Evolutionary conservation across 2,329 filamentous ascomycete species (phyloP).

Genomic region (Penicillium sclerotiorum): DNA sequence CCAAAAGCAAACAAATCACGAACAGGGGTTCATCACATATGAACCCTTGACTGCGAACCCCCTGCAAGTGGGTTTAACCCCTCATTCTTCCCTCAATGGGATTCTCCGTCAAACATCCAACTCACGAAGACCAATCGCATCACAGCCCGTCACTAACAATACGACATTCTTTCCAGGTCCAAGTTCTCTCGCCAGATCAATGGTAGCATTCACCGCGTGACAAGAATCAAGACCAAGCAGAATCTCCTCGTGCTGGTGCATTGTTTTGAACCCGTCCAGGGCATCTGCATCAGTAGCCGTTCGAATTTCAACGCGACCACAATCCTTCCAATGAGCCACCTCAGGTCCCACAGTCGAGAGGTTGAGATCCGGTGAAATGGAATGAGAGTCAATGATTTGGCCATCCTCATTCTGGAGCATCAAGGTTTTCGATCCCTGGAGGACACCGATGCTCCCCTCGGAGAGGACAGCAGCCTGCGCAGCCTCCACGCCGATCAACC

Average conservation of each 20-base stretch:
- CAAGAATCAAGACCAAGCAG: slow-evolving; percentile 27
- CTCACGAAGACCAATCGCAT: slow-evolving; percentile 16
- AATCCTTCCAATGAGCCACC: slow-evolving; percentile 27
- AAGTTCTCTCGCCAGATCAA: slow-evolving; percentile 20
- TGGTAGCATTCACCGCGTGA: slow-evolving; percentile 23
- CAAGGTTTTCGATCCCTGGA: slow-evolving; percentile 27
- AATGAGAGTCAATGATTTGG: slow-evolving; percentile 26
- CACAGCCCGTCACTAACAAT: slow-evolving; percentile 27
- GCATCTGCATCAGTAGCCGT: slow-evolving; percentile 28
- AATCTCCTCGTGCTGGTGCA: slow-evolving; percentile 27
- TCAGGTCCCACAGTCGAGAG: slow-evolving; percentile 27
- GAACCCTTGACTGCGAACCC: background rate
- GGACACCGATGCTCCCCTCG: slow-evolving; percentile 23
- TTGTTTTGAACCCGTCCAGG: slow-evolving; percentile 29
- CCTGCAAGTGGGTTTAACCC: background rate
- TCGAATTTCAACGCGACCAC: slow-evolving; percentile 27
- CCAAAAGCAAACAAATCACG: background rate
- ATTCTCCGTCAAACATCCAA: slow-evolving; percentile 11
- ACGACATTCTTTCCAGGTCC: slow-evolving; percentile 26
- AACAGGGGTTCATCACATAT: too few species aligned
- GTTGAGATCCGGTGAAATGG: slow-evolving; percentile 29
- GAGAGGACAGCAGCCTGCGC: slow-evolving; percentile 21
- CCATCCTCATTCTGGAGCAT: slow-evolving; percentile 27
- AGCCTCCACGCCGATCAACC: slow-evolving; percentile 23
- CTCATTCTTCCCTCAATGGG: background rate